Evolutionary conservation across 352 stramenopile genomes (phyloP).

Genomic region (Phytophthora europaea): DNA sequence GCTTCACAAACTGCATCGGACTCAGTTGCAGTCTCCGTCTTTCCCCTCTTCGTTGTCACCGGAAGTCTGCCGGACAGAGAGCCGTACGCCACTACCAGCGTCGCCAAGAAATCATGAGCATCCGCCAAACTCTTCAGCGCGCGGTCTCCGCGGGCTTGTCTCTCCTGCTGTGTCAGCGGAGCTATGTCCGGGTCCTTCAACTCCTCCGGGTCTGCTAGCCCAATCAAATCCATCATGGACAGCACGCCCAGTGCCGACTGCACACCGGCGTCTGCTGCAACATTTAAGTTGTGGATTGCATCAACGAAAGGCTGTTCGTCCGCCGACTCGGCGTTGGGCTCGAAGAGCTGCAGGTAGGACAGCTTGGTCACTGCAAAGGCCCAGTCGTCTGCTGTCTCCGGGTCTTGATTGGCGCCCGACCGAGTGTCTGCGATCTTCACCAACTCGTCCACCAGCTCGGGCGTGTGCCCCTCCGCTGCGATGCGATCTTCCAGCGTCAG

Average conservation of each 20-base stretch:
- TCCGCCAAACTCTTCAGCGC: constrained; percentile 43
- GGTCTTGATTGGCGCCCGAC: constrained; percentile 2
- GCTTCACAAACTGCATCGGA: constrained; percentile 42
- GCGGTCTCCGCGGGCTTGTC: constrained; percentile 44
- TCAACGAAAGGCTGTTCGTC: constrained; percentile 43
- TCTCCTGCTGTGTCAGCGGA: constrained; percentile 32
- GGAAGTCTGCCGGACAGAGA: constrained; percentile 51
- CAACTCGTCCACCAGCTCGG: constrained; percentile 51
- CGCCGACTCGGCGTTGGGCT: constrained; percentile 29
- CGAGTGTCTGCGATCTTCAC: constrained; percentile 27
- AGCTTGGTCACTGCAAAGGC: constrained; percentile 62
- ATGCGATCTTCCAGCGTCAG: constrained; percentile 63
- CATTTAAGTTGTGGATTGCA: constrained; percentile 54
- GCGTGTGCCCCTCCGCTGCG: constrained; percentile 50
- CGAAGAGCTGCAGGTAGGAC: constrained; percentile 74
- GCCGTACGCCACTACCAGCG: constrained; percentile 65
- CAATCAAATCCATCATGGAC: constrained; percentile 69
- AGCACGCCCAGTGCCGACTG: constrained; percentile 51
- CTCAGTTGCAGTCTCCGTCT: background rate
- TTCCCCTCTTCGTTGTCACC: constrained; percentile 11
- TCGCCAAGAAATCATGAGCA: constrained; percentile 61
- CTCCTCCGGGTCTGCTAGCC: constrained; percentile 42
- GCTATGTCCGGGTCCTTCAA: constrained; percentile 17
- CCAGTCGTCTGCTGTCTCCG: constrained; percentile 49
- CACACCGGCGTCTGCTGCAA: constrained; percentile 56